Evolutionary conservation across 1,284 basidiomycete species (phyloP).

Genomic region (Boletus nobilissimus): DNA sequence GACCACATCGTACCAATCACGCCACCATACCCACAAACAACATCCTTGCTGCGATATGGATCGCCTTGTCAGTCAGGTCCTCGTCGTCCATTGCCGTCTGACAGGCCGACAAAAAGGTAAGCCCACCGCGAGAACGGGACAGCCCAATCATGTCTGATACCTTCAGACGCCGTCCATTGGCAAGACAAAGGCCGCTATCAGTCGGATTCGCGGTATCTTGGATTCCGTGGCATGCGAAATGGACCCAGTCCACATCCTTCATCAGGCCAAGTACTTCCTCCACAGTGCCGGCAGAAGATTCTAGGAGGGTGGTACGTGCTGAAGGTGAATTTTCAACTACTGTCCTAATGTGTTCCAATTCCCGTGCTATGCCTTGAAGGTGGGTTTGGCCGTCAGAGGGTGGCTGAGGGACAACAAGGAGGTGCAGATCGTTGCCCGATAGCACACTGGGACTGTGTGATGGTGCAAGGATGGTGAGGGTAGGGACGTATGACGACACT

Average conservation of each 20-base stretch:
- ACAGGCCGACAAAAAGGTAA: slow-evolving; percentile 29
- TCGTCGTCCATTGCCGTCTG: slow-evolving; percentile 25
- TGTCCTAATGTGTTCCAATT: slow-evolving; percentile 18
- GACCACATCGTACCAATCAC: not conserved
- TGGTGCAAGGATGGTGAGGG: not conserved
- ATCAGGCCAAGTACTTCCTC: slow-evolving; percentile 21
- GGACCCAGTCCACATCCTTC: slow-evolving; percentile 21
- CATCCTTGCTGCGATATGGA: not conserved
- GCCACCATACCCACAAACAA: not conserved
- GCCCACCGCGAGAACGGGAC: slow-evolving; percentile 9
- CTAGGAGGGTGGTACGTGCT: not conserved
- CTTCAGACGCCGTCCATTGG: not conserved
- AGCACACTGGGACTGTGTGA: not conserved
- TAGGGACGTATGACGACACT: too few relatives aligned
- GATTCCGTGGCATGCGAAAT: too few relatives aligned
- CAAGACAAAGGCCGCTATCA: slow-evolving; percentile 6
- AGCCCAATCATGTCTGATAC: not conserved
- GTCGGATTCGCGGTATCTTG: slow-evolving; percentile 20
- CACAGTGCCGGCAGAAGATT: slow-evolving; percentile 17
- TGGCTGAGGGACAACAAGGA: not conserved
- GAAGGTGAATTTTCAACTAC: not conserved
- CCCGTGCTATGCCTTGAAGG: not conserved
- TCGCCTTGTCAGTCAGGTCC: slow-evolving; percentile 17
- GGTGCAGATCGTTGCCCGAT: not conserved
- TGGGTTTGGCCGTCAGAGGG: not conserved